Evolutionary conservation across 257 asterid genomes (phyloP), one percentile per base, ranked within the genome.

Genomic region (Lavandula angustifolia): DNA sequence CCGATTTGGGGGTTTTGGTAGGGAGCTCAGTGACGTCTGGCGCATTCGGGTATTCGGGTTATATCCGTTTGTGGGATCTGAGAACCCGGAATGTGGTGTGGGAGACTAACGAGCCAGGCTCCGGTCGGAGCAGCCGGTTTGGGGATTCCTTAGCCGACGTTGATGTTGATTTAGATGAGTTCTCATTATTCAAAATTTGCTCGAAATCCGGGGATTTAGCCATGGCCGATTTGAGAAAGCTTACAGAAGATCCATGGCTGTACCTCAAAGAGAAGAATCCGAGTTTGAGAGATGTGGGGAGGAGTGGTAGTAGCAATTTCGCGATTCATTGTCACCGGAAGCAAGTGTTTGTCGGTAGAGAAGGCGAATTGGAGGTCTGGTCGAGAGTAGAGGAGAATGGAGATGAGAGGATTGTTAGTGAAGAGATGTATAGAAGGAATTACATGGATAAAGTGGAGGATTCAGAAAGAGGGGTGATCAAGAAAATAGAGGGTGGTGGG

Each of bases 201-300:
- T 92, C 99, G 2, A 89, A 84, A 55, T 92, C 99, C 0, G 99
- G 99, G 1, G 99, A 92, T 73, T 78, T 89, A 66, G 99, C 91
- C 2, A 78, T 83, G 73, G 96, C 99, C 17, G 97, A 89, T 68
- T 64, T 92, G 52, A 81, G 95, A 6, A 89, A 79, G 58, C 56
- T 92, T 43, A 84, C 76, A 8, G 96, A 89, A 3, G 99, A 92
- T 78, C 99, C 99, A 0, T 92, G 99, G 99, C 67, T 87, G 4
- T 92, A 92, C 79, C 69, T 92, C 82, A 87, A 76, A 47, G 99
- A 92, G 82, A 85, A 82, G 64, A 92, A 92, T 54, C 97, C 91
- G 4, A 87, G 99, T 40, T 72, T 87, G 97, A 84, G 90, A 60
- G 70, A 75, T 65, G 70, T 70, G 18, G 87, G 75, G 43, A 81